Base-by-base conservation (phyloP, 352 stramenopile genomes). In the Pythium rishiriense region DNA sequence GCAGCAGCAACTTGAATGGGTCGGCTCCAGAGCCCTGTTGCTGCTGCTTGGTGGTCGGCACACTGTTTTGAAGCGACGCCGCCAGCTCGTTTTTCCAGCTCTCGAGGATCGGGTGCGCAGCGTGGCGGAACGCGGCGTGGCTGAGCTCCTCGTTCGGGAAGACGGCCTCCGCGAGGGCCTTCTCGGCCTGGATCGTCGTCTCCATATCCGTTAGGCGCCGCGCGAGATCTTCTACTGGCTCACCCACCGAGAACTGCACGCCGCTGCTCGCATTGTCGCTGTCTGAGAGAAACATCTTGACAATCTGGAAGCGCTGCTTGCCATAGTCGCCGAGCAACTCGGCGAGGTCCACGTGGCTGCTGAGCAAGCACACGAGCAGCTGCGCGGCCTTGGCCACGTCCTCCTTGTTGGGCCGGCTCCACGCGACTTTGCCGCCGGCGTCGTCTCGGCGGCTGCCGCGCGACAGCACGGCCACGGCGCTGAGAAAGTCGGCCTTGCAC, bases 401-500 rank as follows among this genome's bases (percentile, higher is more conserved):
- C 2, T 83, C 69, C 19, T 80, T 78, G 68, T 70, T 88, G 11
- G 76, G 79, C 35, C 79, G 64, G 22, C 61, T 68, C 73, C 81
- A 91, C 24, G 64, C 70, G 14, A 84, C 37, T 11, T 72, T 56
- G 0, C 45, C 15, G 2, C 45, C 15, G 0, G 26, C 63, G 26
- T 75, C 52, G 4, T 65, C 68, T 14, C 74, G 62, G 35, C 73
- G 72, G 54, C 66, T 81, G n/a, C 74, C 76, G 61, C 76, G 75
- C 0, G 72, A 86, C 12, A 92, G 41, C 6, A 91, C 68, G 29
- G 73, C 78, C n/a, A 90, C 76, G 7, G 86, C 81, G 35, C 74
- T 91, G 28, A 88, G 71, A 52, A 93, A 90, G 48, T 93, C 83
- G 4, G 69, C 62, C 49, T 88, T 87, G 57, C 76, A 90, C 58